A percentile compares a stretch with the other conserved stretches of the same genome.
Evolutionary conservation across 202 grass and related monocot species (phyloP).

Genomic region (Saccharum hybrid): DNA sequence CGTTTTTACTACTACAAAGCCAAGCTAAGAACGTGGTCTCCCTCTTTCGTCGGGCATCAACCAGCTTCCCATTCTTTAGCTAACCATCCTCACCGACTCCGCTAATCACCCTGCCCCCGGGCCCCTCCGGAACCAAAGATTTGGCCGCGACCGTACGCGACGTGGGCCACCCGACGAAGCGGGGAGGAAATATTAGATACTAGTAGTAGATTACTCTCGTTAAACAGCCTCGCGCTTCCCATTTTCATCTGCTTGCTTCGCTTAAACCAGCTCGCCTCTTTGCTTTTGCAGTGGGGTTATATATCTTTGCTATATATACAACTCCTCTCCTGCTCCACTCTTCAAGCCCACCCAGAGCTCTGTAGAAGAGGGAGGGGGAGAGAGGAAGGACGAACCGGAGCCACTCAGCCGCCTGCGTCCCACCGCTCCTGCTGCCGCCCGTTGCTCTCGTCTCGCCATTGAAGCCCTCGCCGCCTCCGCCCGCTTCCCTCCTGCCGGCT

Average conservation of each 20-base stretch:
- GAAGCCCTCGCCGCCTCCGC: too few relatives aligned
- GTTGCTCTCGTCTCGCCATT: too few relatives aligned
- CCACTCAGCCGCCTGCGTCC: slow-evolving; percentile 15
- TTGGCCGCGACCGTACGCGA: neutral
- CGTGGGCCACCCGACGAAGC: neutral
- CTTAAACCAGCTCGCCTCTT: slow-evolving; percentile 18
- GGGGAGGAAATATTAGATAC: neutral
- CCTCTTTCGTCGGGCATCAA: neutral
- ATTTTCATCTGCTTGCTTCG: slow-evolving; percentile 11
- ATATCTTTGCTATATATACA: slow-evolving; percentile 40
- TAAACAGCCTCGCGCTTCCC: slow-evolving; percentile 16
- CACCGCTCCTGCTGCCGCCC: too few relatives aligned
- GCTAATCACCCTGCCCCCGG: neutral
- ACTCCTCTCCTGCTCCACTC: neutral
- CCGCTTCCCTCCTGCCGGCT: too few relatives aligned
- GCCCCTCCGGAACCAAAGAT: neutral
- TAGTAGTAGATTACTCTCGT: neutral
- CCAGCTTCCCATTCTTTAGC: neutral
- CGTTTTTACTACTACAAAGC: too few relatives aligned
- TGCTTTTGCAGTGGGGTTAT: neutral
- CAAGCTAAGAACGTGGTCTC: too few relatives aligned
- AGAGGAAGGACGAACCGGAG: slow-evolving; percentile 27
- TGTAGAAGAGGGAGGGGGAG: neutral
- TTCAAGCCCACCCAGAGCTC: slow-evolving; percentile 12
- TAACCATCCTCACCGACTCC: slow-evolving; percentile 50